Percentiles rank a stretch among this genome's conserved stretches.
These are phyloP conservation scores for Ceratocystis eucalypticola DNA, from an alignment of 2,329 filamentous ascomycete genomes.

Conservation along the genomic window DNA sequence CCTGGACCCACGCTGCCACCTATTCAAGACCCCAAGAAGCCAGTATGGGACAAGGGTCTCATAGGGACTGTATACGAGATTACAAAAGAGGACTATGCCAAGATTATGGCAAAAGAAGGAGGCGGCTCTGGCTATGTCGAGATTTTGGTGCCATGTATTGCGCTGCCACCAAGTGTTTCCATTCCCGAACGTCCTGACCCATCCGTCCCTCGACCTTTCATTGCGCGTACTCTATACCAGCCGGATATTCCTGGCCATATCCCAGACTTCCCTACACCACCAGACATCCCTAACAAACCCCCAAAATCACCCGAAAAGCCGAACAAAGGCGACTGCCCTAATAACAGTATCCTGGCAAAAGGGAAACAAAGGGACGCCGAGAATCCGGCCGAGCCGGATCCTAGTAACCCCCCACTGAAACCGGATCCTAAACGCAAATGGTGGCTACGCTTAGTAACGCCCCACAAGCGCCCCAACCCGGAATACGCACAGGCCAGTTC, in stretches of 20 bases:
- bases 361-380: conserved; percentile 16
- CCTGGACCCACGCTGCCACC: conserved; percentile 17
- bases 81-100: conserved; percentile 64
- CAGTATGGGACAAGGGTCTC: conserved; percentile 62
- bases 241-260: conserved; percentile 24
- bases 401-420: conserved; percentile 23
- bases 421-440: conserved; percentile 24
- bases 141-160: conserved; percentile 63
- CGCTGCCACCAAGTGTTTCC: conserved; percentile 44
- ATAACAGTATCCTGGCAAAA: neutral
- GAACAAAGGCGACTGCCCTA: conserved; percentile 5
- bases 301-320: conserved; percentile 22
- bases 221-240: conserved; percentile 70
- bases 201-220: conserved; percentile 48
- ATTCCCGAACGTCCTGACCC: conserved; percentile 52
- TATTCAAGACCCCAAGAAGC: conserved; percentile 16
- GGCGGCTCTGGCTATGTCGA: conserved; percentile 77
- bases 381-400: conserved; percentile 19
- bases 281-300: conserved; percentile 25
- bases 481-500: conserved; percentile 69
- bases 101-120: conserved; percentile 82
- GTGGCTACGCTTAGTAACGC: conserved; percentile 35
- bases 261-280: conserved; percentile 35
- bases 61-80: conserved; percentile 95
- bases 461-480: conserved; percentile 45